Base-by-base conservation (phyloP, 495 filamentous ascomycete genomes). In the Aspergillus egyptiacus region DNA sequence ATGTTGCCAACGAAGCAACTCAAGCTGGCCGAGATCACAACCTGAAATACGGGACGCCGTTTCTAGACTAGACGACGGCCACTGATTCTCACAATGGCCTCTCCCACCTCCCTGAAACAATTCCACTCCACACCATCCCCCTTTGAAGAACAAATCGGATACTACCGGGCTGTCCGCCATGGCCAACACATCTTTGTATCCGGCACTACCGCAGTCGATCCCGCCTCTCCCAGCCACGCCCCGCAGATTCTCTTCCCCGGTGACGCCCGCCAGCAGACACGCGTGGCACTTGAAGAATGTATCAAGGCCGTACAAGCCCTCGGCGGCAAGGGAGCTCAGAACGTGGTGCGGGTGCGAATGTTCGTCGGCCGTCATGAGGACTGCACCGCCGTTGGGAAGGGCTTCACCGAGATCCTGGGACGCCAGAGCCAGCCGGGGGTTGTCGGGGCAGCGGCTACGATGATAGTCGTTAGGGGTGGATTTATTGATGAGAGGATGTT, bases 401-500 rank as follows among this genome's bases (percentile, higher is more conserved):
- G 53, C 3, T 73, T 69, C 41, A 48, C 48, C 25, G 65, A 72
- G 34, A 41, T 69, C 13, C 38, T 76, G 18, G 64, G 68, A 1
- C 58, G 58, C 32, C 28, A 54, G 3, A 55, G 56, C 14, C 49
- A 57, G 24, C 50, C 55, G 5, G 58, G n/a, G 18, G 34, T 48
- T 18, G 39, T 69, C 15, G 67, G 69, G 10, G 63, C 69, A 3
- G 70, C 63, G 13, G 68, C 70, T 11, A 74, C 62, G 10, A 72
- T 74, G 69, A 58, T 75, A 56, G 63, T 69, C 23, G 64, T 70
- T 6, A 53, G 61, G 7, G 58, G 57, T 46, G 68, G 71, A 1
- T 68, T 75, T 48, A 63, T 75, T 3, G 63, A 74, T 52, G 54
- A 64, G 48, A 59, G 61, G n/a, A 74, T 76, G 66, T 59, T 70